These are phyloP conservation scores for Nigrospora sphaerica DNA, from an alignment of 2,329 filamentous ascomycete genomes.

Conservation along the genomic window DNA sequence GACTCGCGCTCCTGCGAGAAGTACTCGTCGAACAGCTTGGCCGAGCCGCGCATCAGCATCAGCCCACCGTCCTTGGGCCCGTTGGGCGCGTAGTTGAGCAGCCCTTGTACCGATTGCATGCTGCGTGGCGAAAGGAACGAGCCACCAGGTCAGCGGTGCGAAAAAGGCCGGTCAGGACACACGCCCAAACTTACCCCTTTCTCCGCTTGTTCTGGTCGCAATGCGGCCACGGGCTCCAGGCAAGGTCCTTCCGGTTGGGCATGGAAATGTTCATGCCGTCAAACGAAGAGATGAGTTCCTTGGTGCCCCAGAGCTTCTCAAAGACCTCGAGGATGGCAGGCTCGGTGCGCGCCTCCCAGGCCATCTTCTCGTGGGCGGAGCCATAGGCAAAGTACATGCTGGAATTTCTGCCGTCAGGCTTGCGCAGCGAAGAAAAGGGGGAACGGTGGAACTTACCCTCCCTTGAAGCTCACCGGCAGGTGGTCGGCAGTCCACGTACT, in stretches of 20 bases:
- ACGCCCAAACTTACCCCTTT: conserved; percentile 22
- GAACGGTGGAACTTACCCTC: conserved; percentile 4
- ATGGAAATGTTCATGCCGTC: conserved; percentile 32
- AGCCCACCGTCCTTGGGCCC: conserved; percentile 38
- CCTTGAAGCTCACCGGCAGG: conserved; percentile 34
- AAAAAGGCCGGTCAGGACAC: background rate
- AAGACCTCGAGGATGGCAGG: conserved; percentile 31
- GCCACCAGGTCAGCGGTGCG: background rate
- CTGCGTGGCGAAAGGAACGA: conserved; percentile 2
- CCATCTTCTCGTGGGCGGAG: conserved; percentile 32
- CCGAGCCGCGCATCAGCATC: conserved; percentile 34
- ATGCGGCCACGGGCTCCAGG: conserved; percentile 35
- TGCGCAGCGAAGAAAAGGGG: no score
- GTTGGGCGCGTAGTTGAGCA: conserved; percentile 35
- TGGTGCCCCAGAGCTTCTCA: conserved; percentile 30
- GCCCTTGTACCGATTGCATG: conserved; percentile 30
- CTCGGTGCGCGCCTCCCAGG: conserved; percentile 35
- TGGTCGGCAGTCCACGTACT: conserved; percentile 34
- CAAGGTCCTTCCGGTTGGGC: conserved; percentile 29
- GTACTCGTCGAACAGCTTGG: conserved; percentile 34
- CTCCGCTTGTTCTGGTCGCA: conserved; percentile 32
- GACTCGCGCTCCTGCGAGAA: conserved; percentile 32
- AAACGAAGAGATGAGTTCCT: conserved; percentile 17
- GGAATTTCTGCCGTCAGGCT: no score
- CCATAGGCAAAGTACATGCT: conserved; percentile 34